phyloP scores from a whole-genome alignment of 176 grass and related monocot species.

The Ampelocalamus luodianensis region DNA sequence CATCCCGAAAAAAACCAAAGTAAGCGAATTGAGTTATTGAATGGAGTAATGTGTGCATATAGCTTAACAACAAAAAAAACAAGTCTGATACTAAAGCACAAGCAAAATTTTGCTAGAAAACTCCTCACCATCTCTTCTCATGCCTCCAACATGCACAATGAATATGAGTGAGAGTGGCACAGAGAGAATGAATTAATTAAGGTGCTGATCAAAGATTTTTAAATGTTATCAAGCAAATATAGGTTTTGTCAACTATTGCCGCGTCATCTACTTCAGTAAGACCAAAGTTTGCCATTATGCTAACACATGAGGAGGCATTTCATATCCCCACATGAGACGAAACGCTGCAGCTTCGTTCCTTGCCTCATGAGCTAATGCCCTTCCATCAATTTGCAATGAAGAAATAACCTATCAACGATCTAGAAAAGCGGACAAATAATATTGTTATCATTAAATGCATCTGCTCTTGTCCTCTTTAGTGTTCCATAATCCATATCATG shows the following conservation, averaged over 20 bases:
- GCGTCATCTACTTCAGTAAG: conserved; percentile 20
- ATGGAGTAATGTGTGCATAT: neutral
- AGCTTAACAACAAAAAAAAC: neutral
- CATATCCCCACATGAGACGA: conserved; percentile 69
- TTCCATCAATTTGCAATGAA: conserved; percentile 56
- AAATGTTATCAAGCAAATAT: neutral
- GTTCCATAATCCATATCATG: neutral
- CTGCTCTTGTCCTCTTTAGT: neutral
- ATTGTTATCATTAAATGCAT: neutral
- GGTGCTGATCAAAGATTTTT: too few species aligned
- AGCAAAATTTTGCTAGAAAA: neutral
- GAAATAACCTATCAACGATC: neutral
- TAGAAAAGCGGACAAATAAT: neutral
- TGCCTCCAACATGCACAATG: neutral
- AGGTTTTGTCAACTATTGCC: neutral
- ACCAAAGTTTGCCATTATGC: conserved; percentile 58
- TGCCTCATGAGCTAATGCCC: conserved; percentile 62
- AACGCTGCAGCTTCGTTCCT: conserved; percentile 63
- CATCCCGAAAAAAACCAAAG: neutral
- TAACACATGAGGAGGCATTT: conserved; percentile 68
- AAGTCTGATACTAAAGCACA: neutral
- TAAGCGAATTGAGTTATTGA: neutral
- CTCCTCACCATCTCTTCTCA: neutral
- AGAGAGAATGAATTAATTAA: neutral
- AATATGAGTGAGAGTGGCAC: too few species aligned